Evolutionary conservation across 768 basidiomycete species (phyloP).

Genomic region (Panaeolus papilionaceus): DNA sequence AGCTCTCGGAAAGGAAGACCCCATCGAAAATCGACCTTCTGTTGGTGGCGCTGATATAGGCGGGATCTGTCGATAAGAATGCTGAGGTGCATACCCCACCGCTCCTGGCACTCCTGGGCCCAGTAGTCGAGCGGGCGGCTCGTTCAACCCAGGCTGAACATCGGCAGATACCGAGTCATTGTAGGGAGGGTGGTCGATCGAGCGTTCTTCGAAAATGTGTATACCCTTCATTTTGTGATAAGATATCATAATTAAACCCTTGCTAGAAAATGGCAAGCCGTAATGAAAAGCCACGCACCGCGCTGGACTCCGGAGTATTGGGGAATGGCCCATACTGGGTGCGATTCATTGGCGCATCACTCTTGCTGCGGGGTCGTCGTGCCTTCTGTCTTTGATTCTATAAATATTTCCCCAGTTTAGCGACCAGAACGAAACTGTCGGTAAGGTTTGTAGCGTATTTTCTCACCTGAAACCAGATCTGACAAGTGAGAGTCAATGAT

Average conservation of each 20-base stretch:
- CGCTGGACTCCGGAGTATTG: conserved; percentile 43
- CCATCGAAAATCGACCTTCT: conserved; percentile 29
- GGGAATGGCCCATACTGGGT: conserved; percentile 72
- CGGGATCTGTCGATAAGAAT: conserved; percentile 28
- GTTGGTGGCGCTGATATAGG: conserved; percentile 30
- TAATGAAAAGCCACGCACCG: conserved; percentile 23
- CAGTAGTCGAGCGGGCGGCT: conserved; percentile 47
- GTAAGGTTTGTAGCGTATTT: conserved; percentile 23
- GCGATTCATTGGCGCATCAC: conserved; percentile 54
- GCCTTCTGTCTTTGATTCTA: conserved; percentile 92
- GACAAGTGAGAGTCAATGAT: conserved; percentile 29
- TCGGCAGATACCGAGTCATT: conserved; percentile 31
- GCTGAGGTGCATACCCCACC: conserved; percentile 28
- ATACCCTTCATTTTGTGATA: conserved; percentile 21
- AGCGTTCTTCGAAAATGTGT: conserved; percentile 29
- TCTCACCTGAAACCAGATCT: conserved; percentile 92
- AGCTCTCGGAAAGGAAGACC: conserved; percentile 22
- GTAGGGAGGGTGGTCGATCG: conserved; percentile 22
- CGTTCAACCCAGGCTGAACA: conserved; percentile 35
- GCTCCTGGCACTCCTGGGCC: conserved; percentile 63
- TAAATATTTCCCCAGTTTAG: conserved; percentile 18
- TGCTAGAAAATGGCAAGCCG: conserved; percentile 15
- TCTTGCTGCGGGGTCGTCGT: conserved; percentile 72
- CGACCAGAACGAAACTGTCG: conserved; percentile 23
- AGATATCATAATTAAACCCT: conserved; percentile 22